Evolutionary conservation across 2,329 filamentous ascomycete species (phyloP).

Genomic region (Ascochyta pisi): DNA sequence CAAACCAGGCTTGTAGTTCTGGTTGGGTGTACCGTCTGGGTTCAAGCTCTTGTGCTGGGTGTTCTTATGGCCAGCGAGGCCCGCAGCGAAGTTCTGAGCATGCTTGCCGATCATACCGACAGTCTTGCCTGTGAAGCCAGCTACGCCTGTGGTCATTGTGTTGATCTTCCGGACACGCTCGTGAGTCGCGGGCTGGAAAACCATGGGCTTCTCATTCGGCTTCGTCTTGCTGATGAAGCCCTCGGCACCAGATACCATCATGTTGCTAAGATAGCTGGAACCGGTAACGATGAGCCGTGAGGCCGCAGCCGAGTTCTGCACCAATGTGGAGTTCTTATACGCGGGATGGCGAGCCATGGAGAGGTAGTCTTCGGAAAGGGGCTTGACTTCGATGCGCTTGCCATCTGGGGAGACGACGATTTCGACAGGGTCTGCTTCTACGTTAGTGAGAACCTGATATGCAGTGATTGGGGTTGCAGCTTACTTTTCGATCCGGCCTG

Average conservation of each 20-base stretch:
- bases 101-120: conserved; percentile 83
- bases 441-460: conserved; percentile 28
- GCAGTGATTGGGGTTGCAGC: conserved; percentile 30
- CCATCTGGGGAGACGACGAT: conserved; percentile 75
- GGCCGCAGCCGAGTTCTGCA: conserved; percentile 84
- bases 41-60: conserved; percentile 68
- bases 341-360: conserved; percentile 83
- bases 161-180: conserved; percentile 87
- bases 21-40: conserved; percentile 69
- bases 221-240: conserved; percentile 81
- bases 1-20: conserved; percentile 83
- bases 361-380: conserved; percentile 73
- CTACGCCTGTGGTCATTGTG: conserved; percentile 80
- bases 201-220: conserved; percentile 79
- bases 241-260: conserved; percentile 78
- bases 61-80: conserved; percentile 69
- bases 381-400: conserved; percentile 71
- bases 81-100: conserved; percentile 88
- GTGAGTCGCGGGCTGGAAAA: conserved; percentile 86
- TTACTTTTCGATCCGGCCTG: conserved; percentile 90
- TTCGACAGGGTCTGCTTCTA: conserved; percentile 73
- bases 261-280: conserved; percentile 78
- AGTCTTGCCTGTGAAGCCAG: conserved; percentile 81
- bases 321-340: conserved; percentile 86
- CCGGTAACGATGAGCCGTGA: conserved; percentile 92